A percentile compares a stretch with the other conserved stretches of the same genome.
Evolutionary conservation across 306 rosid genomes (phyloP).

Genomic region (Cercis canadensis): DNA sequence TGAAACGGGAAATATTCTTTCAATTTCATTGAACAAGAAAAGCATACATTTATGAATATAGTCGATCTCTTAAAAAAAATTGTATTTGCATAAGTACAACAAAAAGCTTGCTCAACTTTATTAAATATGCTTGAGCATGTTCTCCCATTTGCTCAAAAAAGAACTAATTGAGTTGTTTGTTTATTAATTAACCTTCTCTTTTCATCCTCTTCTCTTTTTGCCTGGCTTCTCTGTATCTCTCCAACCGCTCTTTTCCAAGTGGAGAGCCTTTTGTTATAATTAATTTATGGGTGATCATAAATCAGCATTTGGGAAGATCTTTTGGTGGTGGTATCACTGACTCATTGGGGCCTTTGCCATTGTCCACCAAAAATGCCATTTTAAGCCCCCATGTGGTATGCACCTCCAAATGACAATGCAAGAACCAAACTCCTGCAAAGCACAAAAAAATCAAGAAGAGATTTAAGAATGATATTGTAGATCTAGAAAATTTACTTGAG

Average conservation of each 20-base stretch:
- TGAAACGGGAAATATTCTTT: too few relatives aligned
- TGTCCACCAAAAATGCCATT: slow-evolving; percentile 90
- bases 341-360: slow-evolving; percentile 76
- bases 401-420: slow-evolving; percentile 91
- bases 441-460: too few relatives aligned
- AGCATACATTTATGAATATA: slow-evolving; percentile 1
- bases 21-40: not conserved
- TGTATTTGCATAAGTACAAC: slow-evolving; percentile 4
- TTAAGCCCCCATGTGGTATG: slow-evolving; percentile 94
- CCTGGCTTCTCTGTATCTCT: slow-evolving; percentile 44
- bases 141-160: slow-evolving; percentile 33
- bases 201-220: slow-evolving; percentile 23
- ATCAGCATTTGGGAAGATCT: slow-evolving; percentile 86
- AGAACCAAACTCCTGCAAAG: slow-evolving; percentile 76
- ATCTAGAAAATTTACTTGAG: too few relatives aligned
- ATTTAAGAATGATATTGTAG: too few relatives aligned
- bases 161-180: slow-evolving; percentile 25
- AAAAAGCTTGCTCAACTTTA: slow-evolving; percentile 32
- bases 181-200: slow-evolving; percentile 40
- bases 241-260: slow-evolving; percentile 33
- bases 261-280: slow-evolving; percentile 30
- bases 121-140: slow-evolving; percentile 32
- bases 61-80: not conserved
- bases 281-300: not conserved
- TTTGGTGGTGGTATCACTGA: slow-evolving; percentile 80